Percentiles rank a stretch among this genome's conserved stretches.
These are phyloP conservation scores for Xanthoceras sorbifolium DNA, from an alignment of 345 rosid species.

Conservation along the genomic window DNA sequence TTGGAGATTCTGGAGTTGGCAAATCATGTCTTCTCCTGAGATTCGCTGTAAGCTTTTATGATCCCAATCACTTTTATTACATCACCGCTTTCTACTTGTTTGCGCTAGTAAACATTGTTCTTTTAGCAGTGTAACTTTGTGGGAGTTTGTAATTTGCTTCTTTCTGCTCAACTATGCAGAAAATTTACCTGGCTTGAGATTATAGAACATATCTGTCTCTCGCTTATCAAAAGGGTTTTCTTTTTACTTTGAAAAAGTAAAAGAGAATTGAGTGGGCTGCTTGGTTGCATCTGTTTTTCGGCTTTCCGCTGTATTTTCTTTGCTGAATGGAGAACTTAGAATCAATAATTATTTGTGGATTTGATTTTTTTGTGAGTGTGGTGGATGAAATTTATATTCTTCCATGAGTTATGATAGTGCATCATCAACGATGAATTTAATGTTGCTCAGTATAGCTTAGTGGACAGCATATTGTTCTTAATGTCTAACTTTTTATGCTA, in stretches of 20 bases:
- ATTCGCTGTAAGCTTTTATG: constrained; percentile 33
- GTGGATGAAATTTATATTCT: not conserved
- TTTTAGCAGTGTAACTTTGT: not conserved
- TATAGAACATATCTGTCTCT: not conserved
- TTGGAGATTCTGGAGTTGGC: constrained; percentile 45
- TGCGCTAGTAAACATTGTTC: not conserved
- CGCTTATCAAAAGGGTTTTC: not conserved
- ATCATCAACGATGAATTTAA: not conserved
- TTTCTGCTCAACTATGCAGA: not conserved
- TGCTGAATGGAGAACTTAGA: not conserved
- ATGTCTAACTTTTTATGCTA: not conserved
- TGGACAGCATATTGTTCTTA: not conserved
- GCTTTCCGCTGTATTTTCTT: not conserved
- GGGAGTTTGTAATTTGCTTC: not conserved
- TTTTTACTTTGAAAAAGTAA: not conserved
- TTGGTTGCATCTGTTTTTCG: not conserved
- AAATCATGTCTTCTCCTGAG: constrained; percentile 43
- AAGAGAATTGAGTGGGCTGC: not conserved
- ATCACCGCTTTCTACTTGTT: not conserved
- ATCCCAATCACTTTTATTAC: not conserved
- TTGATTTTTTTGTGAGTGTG: not conserved
- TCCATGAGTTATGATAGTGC: not conserved
- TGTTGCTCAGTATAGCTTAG: not conserved
- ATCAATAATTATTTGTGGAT: not conserved
- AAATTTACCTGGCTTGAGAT: not conserved